Base-by-base conservation (phyloP, 73 alveolate genomes). In the Symbiodinium natans region DNA sequence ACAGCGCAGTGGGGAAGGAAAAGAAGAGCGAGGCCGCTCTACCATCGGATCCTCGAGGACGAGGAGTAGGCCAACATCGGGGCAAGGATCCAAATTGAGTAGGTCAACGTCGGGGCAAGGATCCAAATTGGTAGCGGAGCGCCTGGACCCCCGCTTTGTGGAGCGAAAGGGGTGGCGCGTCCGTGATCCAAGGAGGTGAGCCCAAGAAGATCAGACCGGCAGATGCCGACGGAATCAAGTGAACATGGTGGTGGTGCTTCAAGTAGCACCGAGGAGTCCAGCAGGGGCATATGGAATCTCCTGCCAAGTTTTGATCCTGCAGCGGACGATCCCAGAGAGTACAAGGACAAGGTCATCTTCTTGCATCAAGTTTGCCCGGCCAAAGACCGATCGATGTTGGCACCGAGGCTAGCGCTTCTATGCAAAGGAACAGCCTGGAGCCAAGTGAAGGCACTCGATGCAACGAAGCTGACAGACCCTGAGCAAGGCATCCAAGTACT, bases 371-470 rank as follows among this genome's bases (percentile, higher is more conserved):
- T 63, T 63, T 63, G 82, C 82, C 82, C 82, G 5, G 31, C 82
- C n/a, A 10, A 10, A 25, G 34, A 63, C 6, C 82, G 82, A 19
- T 4, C 10, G 82, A 63, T 63, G 82, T 17, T 63, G 10, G 82
- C 82, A 36, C 82, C 82, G 6, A 6, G 82, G 6, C 82, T 63
- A 36, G 82, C 82, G 10, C 82, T 63, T 6, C 82, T 63, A 6
- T 63, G 82, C 82, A 63, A 63, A 63, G 82, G 82, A n/a, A 63
- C 82, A 36, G 82, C 82, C 19, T 63, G 82, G 82, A 63, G 31
- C 34, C 82, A 63, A 36, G 82, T 63, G 10, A n/a, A 19, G n/a
- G 31, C 6, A 10, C 19, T 63, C 5, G 82, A 63, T 10, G 39
- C 82, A 4, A 17, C 10, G 82, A 63, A 63, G 31, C 82, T 63